These are phyloP conservation scores for Hibiscus trionum DNA, from an alignment of 345 rosid genomes.

Conservation along the genomic window DNA sequence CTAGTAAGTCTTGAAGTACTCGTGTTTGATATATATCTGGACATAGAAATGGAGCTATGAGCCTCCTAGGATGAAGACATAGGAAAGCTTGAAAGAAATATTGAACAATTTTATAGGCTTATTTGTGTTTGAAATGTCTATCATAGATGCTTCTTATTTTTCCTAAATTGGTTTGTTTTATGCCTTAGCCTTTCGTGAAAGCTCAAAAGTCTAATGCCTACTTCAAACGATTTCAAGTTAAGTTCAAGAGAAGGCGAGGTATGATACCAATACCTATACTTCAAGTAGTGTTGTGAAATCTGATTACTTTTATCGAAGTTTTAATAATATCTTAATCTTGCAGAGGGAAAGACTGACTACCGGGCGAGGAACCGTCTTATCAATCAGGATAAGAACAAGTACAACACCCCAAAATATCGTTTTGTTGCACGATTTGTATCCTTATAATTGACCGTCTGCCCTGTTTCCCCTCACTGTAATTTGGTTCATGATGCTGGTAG, in stretches of 20 bases:
- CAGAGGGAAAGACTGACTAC: constrained; percentile 73
- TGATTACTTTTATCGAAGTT: background rate
- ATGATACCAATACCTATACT: background rate
- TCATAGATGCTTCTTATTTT: background rate
- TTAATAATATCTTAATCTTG: background rate
- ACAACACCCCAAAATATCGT: constrained; percentile 68
- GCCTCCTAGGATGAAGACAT: background rate
- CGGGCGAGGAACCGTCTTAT: constrained; percentile 61
- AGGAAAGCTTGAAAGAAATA: no score
- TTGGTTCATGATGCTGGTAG: no score
- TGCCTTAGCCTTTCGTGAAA: constrained; percentile 40
- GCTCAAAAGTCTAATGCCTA: constrained; percentile 45
- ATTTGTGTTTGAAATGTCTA: no score
- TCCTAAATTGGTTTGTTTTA: background rate
- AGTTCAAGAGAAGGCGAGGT: constrained; percentile 71
- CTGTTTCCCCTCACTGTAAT: background rate
- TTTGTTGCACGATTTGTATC: constrained; percentile 62
- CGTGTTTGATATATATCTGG: background rate
- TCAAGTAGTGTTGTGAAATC: background rate
- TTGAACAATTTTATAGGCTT: background rate
- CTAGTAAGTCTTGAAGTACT: background rate
- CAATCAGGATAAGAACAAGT: constrained; percentile 66
- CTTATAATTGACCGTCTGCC: background rate
- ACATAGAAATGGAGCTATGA: background rate
- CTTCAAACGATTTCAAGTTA: constrained; percentile 64